Evolutionary conservation across 768 basidiomycete species (phyloP).

Genomic region (Podaxis sp.): DNA sequence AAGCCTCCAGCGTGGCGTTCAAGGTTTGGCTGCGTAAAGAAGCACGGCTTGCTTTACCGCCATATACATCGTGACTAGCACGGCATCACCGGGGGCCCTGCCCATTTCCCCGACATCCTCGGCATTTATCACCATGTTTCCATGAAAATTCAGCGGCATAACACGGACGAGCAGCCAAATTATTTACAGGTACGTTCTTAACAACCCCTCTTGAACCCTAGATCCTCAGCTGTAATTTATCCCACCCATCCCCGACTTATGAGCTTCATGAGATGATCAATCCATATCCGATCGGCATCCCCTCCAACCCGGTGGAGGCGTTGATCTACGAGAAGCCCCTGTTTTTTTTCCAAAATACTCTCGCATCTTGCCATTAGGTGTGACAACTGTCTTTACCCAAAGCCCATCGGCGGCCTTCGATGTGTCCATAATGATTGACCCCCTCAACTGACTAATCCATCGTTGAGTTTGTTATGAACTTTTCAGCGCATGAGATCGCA

Average conservation of each 20-base stretch:
- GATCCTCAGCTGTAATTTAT: neutral
- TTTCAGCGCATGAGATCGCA: neutral
- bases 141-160: neutral
- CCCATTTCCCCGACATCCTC: slow-evolving; percentile 3
- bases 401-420: neutral
- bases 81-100: neutral
- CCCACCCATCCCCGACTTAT: neutral
- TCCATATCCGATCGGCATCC: neutral
- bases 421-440: neutral
- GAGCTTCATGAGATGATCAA: neutral
- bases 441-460: neutral
- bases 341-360: neutral
- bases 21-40: slow-evolving; percentile 1
- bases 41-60: neutral
- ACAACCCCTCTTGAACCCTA: neutral
- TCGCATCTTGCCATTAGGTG: neutral
- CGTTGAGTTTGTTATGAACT: neutral
- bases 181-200: neutral
- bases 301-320: neutral
- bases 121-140: neutral
- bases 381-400: neutral
- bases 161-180: neutral
- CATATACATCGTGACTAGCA: neutral
- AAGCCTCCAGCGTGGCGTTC: neutral
- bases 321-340: slow-evolving; percentile 8